Evolutionary conservation across 805 yeast species (phyloP).

Genomic region (Nakazawaea siamensis): DNA sequence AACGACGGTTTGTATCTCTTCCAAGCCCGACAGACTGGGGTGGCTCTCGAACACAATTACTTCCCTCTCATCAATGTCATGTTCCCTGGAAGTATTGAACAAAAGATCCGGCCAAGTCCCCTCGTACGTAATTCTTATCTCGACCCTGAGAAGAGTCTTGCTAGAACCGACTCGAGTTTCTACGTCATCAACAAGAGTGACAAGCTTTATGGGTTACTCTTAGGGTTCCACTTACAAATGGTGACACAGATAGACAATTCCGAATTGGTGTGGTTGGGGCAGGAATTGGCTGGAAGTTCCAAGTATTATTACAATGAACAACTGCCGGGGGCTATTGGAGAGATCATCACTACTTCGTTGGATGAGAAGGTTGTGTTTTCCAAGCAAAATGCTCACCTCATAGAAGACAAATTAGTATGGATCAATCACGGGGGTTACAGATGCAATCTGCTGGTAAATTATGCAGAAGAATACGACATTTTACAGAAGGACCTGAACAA

Average conservation of each 20-base stretch:
- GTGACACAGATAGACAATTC: constrained; percentile 57
- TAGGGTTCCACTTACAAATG: constrained; percentile 33
- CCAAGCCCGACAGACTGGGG: constrained; percentile 34
- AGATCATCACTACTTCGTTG: constrained; percentile 9
- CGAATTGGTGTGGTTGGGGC: constrained; percentile 70
- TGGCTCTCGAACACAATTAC: constrained; percentile 15
- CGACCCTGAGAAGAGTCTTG: constrained; percentile 30
- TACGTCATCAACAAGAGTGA: constrained; percentile 34
- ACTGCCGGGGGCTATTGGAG: constrained; percentile 52
- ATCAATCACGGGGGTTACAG: constrained; percentile 2
- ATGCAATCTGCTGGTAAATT: too few relatives aligned
- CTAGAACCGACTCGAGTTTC: constrained; percentile 40
- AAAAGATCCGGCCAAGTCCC: constrained; percentile 19
- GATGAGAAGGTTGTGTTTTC: constrained; percentile 3
- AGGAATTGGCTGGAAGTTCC: constrained; percentile 36
- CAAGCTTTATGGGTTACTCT: constrained; percentile 41
- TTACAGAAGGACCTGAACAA: background rate
- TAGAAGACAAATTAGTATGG: background rate
- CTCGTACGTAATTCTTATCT: constrained; percentile 27
- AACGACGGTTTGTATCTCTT: constrained; percentile 35
- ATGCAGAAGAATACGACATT: background rate
- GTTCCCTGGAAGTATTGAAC: constrained; percentile 35
- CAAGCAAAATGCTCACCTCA: constrained; percentile 3
- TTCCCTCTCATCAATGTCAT: constrained; percentile 36
- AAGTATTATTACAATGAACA: constrained; percentile 38